Base-by-base conservation (phyloP, 305 asterid species). In the Fraxinus baroniana region DNA sequence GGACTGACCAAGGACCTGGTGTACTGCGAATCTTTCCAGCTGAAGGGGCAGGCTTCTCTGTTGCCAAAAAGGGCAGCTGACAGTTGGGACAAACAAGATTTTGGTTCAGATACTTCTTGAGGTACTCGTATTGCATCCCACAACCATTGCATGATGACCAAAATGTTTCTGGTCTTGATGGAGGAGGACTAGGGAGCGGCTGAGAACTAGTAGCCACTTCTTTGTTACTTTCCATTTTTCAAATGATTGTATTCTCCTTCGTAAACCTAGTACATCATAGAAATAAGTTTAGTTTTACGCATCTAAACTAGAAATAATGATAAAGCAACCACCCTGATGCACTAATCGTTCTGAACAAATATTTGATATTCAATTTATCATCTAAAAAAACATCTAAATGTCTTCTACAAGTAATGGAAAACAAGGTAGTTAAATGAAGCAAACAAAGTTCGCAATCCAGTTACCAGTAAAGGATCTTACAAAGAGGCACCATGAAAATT, bases 111-210 rank as follows among this genome's bases (percentile, higher is more conserved):
- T 79, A 87, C 2, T 75, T 37, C 33, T 55, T 84, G 12, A 77
- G 1, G 80, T 87, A 92, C 81, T 93, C 87, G 36, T 57, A 90
- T 3, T 79, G 84, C 6, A 74, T 79, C 74, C 3, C 81, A 87
- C 96, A 92, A 33, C 55, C 36, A 41, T 36, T 78, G 88, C 97
- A 93, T 74, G 33, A 52, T 57, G 95, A 91, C 94, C 97, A 93
- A 68, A 92, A 93, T 33, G 91, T 84, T 39, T 64, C 84, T 24
- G 72, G 77, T 33, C 49, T 77, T 75, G 89, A 73, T 36, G 84
- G 79, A 77, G 55, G 55, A 79, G 66, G 66, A 79, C 77, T 66
- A 76, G 83, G 33, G 46, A 39, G 26, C 36, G 80, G 76, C 73
- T 77, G 84, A 35, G 70, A 60, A 60, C 33, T 72, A 82, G 57